Evolutionary conservation across 805 yeast genomes (phyloP).

Genomic region (Lachancea nothofagi): DNA sequence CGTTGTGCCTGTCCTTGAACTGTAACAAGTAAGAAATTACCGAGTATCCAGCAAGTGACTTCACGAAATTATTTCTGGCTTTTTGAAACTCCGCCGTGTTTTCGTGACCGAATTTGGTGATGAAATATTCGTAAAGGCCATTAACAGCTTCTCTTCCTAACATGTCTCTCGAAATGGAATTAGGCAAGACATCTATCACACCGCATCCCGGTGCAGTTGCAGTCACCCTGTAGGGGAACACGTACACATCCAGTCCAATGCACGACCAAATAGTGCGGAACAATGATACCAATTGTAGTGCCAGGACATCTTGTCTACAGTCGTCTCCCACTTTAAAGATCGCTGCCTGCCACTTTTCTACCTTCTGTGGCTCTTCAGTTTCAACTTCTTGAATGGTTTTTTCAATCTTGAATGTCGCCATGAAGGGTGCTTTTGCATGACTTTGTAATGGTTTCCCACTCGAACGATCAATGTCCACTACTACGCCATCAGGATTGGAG

Average conservation of each 20-base stretch:
- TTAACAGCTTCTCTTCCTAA: conserved; percentile 98
- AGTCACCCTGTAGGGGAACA: conserved; percentile 90
- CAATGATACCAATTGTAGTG: conserved; percentile 83
- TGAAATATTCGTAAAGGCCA: conserved; percentile 88
- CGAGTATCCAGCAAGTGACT: conserved; percentile 91
- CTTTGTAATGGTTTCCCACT: conserved; percentile 94
- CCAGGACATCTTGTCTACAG: conserved; percentile 95
- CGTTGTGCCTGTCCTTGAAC: conserved; percentile 96
- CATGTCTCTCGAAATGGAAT: conserved; percentile 95
- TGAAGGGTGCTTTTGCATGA: conserved; percentile 97
- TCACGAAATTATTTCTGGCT: conserved; percentile 88
- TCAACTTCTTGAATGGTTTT: conserved; percentile 44
- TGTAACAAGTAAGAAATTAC: conserved; percentile 85
- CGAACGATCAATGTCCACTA: conserved; percentile 83
- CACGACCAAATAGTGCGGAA: conserved; percentile 87
- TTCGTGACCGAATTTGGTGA: conserved; percentile 92
- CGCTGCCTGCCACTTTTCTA: conserved; percentile 86
- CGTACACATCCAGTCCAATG: conserved; percentile 83
- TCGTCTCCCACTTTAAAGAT: conserved; percentile 99
- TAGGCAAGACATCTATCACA: conserved; percentile 94
- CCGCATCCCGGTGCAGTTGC: conserved; percentile 99
- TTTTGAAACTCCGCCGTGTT: conserved; percentile 81
- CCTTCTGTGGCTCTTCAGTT: conserved; percentile 36
- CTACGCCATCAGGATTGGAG: conserved; percentile 93
- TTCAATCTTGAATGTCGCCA: conserved; percentile 89